phyloP scores from a whole-genome alignment of 306 rosid genomes.

The Amphicarpaea edgeworthii region DNA sequence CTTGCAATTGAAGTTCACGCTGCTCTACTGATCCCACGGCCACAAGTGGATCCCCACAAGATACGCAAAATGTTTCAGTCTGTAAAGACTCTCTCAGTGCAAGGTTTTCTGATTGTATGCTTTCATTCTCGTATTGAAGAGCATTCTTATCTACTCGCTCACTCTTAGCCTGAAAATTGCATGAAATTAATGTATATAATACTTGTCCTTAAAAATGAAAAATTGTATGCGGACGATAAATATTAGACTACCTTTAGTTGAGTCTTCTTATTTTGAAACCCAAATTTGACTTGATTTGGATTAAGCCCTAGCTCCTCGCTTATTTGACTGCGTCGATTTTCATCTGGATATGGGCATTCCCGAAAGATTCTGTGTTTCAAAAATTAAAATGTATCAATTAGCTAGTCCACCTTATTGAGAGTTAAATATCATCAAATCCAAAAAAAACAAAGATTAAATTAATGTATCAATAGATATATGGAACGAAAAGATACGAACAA shows the following conservation, averaged over 20 bases:
- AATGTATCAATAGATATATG: too few relatives aligned
- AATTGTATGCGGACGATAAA: background rate
- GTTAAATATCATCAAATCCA: too few relatives aligned
- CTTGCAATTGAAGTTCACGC: slow-evolving; percentile 22
- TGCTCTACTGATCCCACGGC: slow-evolving; percentile 50
- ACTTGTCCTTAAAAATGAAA: background rate
- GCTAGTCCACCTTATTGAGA: too few relatives aligned
- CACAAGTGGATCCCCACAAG: slow-evolving; percentile 65
- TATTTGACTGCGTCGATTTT: slow-evolving; percentile 52
- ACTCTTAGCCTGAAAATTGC: slow-evolving; percentile 50
- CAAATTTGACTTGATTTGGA: slow-evolving; percentile 59
- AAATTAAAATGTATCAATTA: slow-evolving; percentile 11
- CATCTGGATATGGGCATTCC: slow-evolving; percentile 60
- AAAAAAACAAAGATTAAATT: too few relatives aligned
- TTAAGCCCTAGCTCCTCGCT: slow-evolving; percentile 56
- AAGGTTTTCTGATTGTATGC: slow-evolving; percentile 54
- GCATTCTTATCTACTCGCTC: slow-evolving; percentile 52
- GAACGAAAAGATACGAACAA: too few relatives aligned
- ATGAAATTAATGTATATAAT: background rate
- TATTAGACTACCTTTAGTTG: slow-evolving; percentile 62
- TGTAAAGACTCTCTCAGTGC: slow-evolving; percentile 56
- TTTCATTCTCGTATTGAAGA: slow-evolving; percentile 62
- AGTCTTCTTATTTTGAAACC: slow-evolving; percentile 77
- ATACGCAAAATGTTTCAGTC: slow-evolving; percentile 49
- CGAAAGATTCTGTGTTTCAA: slow-evolving; percentile 53